Evolutionary conservation across 306 rosid species (phyloP).

Genomic region (Sphenostylis stenocarpa): DNA sequence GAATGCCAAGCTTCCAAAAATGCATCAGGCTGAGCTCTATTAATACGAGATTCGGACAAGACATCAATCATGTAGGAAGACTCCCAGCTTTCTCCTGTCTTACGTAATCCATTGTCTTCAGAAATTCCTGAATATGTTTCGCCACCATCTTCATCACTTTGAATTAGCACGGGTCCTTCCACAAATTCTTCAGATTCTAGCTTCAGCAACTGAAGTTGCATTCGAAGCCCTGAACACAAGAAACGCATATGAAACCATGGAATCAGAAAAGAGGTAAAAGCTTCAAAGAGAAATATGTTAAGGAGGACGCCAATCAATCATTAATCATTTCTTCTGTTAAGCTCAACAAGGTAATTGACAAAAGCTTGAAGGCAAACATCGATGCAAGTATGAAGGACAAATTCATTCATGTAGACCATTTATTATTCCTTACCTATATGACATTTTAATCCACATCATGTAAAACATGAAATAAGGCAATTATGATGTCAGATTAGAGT

Average conservation of each 20-base stretch:
- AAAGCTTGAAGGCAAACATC: neutral
- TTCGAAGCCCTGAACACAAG: conserved; percentile 15
- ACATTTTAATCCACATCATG: neutral
- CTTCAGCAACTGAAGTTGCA: conserved; percentile 24
- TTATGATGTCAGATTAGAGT: neutral
- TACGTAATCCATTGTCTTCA: neutral
- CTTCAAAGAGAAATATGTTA: neutral
- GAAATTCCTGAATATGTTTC: conserved; percentile 3
- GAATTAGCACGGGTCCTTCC: neutral
- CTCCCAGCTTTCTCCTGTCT: conserved; percentile 12
- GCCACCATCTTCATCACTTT: neutral
- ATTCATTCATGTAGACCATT: neutral
- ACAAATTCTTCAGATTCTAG: conserved; percentile 9
- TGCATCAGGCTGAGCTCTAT: neutral
- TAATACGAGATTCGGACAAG: conserved; percentile 16
- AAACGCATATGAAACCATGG: neutral
- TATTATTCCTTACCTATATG: neutral
- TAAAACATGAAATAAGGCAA: neutral
- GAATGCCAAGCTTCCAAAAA: conserved; percentile 11
- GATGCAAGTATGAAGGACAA: neutral
- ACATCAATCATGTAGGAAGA: conserved; percentile 11
- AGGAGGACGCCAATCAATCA: neutral
- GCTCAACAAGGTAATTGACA: neutral
- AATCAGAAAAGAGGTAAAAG: neutral
- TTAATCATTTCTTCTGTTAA: neutral